These are phyloP conservation scores for Cordia subcordata DNA, from an alignment of 257 asterid genomes.

Conservation along the genomic window DNA sequence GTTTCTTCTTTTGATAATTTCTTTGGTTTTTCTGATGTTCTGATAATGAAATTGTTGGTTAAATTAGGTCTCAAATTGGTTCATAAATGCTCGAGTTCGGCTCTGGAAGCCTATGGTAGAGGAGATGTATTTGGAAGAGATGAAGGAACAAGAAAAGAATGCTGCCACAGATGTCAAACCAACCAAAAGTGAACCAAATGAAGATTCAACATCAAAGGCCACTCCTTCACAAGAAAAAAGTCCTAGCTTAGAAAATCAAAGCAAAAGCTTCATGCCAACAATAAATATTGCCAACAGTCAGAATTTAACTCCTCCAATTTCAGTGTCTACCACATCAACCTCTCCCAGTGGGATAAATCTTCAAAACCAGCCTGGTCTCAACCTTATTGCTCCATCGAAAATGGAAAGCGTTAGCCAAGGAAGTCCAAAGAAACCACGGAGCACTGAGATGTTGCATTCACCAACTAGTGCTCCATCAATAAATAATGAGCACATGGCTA, in stretches of 20 bases:
- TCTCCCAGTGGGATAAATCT: constrained; percentile 38
- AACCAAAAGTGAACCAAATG: constrained; percentile 14
- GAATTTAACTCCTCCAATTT: constrained; percentile 19
- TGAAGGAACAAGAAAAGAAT: constrained; percentile 38
- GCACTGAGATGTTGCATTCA: constrained; percentile 38
- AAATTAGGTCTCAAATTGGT: constrained; percentile 71
- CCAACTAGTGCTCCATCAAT: constrained; percentile 34
- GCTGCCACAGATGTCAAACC: constrained; percentile 16
- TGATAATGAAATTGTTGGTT: not conserved
- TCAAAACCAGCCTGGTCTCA: constrained; percentile 44
- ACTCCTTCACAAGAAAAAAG: constrained; percentile 24
- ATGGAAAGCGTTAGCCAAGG: constrained; percentile 51
- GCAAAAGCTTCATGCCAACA: constrained; percentile 26
- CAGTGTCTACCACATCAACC: constrained; percentile 29
- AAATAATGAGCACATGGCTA: constrained; percentile 37
- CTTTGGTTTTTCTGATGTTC: not conserved
- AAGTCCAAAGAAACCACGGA: constrained; percentile 73
- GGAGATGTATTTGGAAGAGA: constrained; percentile 74
- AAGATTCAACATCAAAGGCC: constrained; percentile 15
- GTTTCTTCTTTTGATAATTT: not conserved
- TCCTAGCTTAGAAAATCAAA: constrained; percentile 34
- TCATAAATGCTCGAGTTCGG: constrained; percentile 78
- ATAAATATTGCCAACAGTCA: constrained; percentile 26
- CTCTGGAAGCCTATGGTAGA: constrained; percentile 91
- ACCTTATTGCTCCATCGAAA: constrained; percentile 58